Percentiles rank a stretch among this genome's conserved stretches.
Conservation (phyloP, 2,329 filamentous ascomycete genomes). For the Xylaria sp. region DNA sequence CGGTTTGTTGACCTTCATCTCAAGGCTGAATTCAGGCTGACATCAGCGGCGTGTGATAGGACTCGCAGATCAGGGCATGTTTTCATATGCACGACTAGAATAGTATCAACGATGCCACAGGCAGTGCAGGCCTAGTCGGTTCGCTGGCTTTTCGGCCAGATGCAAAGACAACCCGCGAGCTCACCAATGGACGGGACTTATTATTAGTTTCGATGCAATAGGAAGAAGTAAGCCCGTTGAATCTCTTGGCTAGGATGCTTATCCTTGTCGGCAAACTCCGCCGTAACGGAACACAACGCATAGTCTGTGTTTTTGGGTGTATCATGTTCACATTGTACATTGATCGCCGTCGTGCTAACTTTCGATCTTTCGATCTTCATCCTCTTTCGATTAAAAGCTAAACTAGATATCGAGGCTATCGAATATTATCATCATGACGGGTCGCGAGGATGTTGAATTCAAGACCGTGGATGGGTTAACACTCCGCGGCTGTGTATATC, state of each 20-base stretch:
- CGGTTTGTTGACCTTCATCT: neutral
- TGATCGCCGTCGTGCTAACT: neutral
- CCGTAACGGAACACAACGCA: constrained; percentile 1
- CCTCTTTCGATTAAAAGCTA: no score
- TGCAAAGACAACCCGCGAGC: neutral
- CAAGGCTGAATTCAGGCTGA: neutral
- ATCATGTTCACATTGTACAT: neutral
- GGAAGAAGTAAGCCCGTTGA: constrained; percentile 13
- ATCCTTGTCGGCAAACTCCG: constrained; percentile 15
- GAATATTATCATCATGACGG: constrained; percentile 3
- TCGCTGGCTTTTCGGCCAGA: neutral
- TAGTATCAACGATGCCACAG: neutral
- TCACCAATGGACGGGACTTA: constrained; percentile 4
- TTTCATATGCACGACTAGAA: neutral
- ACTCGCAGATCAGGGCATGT: neutral
- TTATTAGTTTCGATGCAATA: constrained; percentile 10
- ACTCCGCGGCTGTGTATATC: constrained; percentile 53
- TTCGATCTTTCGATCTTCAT: neutral
- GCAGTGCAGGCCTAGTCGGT: neutral
- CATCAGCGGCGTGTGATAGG: neutral
- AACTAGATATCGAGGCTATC: neutral
- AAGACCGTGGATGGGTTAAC: constrained; percentile 54
- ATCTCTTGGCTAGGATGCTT: constrained; percentile 15
- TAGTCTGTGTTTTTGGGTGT: constrained; percentile 1
- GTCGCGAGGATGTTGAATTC: constrained; percentile 51